These are phyloP conservation scores for Exserohilum rostratum DNA, from an alignment of 2,329 filamentous ascomycete species.

Conservation along the genomic window DNA sequence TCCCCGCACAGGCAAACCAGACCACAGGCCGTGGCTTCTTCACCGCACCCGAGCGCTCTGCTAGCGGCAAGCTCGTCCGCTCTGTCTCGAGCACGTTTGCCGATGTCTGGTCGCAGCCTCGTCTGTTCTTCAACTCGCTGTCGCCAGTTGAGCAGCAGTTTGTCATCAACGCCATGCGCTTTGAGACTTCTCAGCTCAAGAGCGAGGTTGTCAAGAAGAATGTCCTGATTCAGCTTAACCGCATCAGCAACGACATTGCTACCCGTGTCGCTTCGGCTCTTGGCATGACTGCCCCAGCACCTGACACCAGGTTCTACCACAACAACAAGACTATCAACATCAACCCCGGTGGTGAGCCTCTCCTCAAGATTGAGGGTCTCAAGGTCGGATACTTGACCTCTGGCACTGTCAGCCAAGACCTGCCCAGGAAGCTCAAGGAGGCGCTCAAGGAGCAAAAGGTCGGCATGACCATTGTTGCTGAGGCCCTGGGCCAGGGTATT, in stretches of 20 bases:
- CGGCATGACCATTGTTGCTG: conserved; percentile 65
- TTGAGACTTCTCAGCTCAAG: conserved; percentile 68
- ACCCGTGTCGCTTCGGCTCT: conserved; percentile 67
- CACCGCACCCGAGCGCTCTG: conserved; percentile 64
- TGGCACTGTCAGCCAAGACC: conserved; percentile 49
- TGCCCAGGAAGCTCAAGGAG: conserved; percentile 60
- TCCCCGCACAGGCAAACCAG: conserved; percentile 70
- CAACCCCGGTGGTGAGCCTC: conserved; percentile 63
- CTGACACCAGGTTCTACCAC: conserved; percentile 71
- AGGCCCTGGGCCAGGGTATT: conserved; percentile 60
- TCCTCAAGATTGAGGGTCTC: conserved; percentile 67
- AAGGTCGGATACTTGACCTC: conserved; percentile 68
- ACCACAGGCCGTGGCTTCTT: conserved; percentile 71
- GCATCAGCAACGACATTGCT: conserved; percentile 70
- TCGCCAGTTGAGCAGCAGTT: conserved; percentile 70
- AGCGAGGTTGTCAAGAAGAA: conserved; percentile 66
- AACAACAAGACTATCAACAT: conserved; percentile 68
- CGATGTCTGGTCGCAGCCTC: conserved; percentile 75
- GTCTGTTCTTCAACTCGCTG: conserved; percentile 77
- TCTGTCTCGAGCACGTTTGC: conserved; percentile 67
- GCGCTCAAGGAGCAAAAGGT: conserved; percentile 60
- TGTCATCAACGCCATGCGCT: conserved; percentile 74
- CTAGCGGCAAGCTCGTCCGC: conserved; percentile 62
- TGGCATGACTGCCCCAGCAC: conserved; percentile 63
- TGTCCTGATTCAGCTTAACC: conserved; percentile 71